These are phyloP conservation scores for Acrodontium crateriforme DNA, from an alignment of 2,329 filamentous ascomycete species.

Conservation along the genomic window DNA sequence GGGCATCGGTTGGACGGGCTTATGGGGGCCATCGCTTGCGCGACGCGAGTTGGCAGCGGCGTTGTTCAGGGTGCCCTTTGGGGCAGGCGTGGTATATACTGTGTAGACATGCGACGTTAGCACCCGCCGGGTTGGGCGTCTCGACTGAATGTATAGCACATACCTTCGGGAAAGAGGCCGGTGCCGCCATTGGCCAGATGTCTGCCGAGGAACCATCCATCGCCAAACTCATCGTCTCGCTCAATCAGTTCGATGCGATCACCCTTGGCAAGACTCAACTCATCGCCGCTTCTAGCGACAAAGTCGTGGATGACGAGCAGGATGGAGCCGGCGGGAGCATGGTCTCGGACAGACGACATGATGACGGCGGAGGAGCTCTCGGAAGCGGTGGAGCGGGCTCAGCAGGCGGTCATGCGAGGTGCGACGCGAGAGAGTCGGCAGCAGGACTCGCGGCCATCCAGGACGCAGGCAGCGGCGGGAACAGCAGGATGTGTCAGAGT, in stretches of 20 bases:
- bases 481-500: too few species aligned
- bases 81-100: conserved; percentile 27
- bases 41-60: conserved; percentile 16
- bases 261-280: conserved; percentile 75
- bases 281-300: conserved; percentile 77
- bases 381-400: not conserved
- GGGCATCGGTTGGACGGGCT: conserved; percentile 1
- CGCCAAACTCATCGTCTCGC: conserved; percentile 76
- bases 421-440: too few species aligned
- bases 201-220: conserved; percentile 63
- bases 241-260: conserved; percentile 74
- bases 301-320: conserved; percentile 76
- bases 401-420: too few species aligned
- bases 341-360: too few species aligned
- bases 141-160: conserved; percentile 1
- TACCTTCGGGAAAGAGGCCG: conserved; percentile 74
- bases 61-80: conserved; percentile 19
- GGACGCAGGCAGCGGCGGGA: too few species aligned
- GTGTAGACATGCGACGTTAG: conserved; percentile 16
- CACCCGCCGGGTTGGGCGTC: not conserved
- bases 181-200: conserved; percentile 60
- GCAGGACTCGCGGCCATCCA: too few species aligned
- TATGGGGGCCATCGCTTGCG: conserved; percentile 15
- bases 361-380: conserved; percentile 4
- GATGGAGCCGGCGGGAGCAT: conserved; percentile 24